These are phyloP conservation scores for Kodamaea laetipori DNA, from an alignment of 805 yeast species.

Conservation along the genomic window DNA sequence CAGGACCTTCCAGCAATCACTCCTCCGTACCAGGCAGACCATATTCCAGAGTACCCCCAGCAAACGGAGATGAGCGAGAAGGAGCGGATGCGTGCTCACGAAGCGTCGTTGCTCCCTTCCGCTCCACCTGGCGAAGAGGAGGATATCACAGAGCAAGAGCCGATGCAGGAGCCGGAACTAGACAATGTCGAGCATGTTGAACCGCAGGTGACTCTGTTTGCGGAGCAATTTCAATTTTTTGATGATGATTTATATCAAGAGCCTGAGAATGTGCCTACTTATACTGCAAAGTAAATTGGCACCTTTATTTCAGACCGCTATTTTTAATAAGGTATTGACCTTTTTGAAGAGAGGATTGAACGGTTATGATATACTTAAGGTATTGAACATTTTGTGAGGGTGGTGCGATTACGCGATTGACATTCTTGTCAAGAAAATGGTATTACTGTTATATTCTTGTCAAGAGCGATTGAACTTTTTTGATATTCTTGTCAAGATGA, in stretches of 20 bases:
- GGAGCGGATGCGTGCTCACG: slow-evolving; percentile 53
- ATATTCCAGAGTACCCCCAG: slow-evolving; percentile 7
- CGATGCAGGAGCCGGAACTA: slow-evolving; percentile 1
- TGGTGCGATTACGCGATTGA: too few relatives aligned
- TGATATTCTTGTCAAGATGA: too few relatives aligned
- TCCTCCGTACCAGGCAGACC: slow-evolving; percentile 8
- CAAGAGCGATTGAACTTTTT: too few relatives aligned
- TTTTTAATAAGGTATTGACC: too few relatives aligned
- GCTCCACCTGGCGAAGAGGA: slow-evolving; percentile 8
- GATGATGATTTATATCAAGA: slow-evolving; percentile 22
- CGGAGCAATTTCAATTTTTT: slow-evolving; percentile 15
- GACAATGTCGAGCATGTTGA: neutral
- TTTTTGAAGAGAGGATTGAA: too few relatives aligned
- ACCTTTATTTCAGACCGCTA: too few relatives aligned
- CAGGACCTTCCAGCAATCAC: slow-evolving; percentile 1
- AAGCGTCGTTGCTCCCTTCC: slow-evolving; percentile 65
- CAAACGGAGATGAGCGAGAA: slow-evolving; percentile 49
- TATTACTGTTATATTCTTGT: too few relatives aligned
- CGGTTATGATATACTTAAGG: too few relatives aligned
- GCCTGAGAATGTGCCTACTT: slow-evolving; percentile 39
- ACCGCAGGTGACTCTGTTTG: neutral
- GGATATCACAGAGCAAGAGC: neutral
- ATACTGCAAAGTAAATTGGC: slow-evolving; percentile 15
- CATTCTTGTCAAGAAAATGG: too few relatives aligned
- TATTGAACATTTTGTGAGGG: too few relatives aligned